Base-by-base conservation (phyloP, 306 rosid genomes). In the Gleditsia sinensis region DNA sequence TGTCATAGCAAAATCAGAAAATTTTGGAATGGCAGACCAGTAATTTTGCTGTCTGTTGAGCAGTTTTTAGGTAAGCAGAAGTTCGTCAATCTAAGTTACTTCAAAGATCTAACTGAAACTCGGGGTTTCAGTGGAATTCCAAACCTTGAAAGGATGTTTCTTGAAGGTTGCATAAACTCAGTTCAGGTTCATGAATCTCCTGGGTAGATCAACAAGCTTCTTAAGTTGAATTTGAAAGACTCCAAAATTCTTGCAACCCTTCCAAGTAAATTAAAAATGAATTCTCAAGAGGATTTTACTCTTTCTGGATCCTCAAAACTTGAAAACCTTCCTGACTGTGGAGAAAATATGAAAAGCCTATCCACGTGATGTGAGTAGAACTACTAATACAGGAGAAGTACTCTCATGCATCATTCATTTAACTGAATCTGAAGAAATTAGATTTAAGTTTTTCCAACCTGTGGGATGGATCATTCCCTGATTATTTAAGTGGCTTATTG, bases 1-100 rank as follows among this genome's bases (percentile, higher is more conserved):
- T 30, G 40, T n/a, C 19, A 2, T 6, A 58, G 64, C 20, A 49
- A 34, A 49, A 32, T 68, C 16, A 17, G 20, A 53, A 13, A 68
- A 68, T 60, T 68, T 48, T 68, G 60, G 73, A 68, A 30, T 49
- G 53, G 57, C 4, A 17, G 42, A 27, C 56, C 54, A 40, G 57
- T 67, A 67, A 67, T 46, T 17, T 33, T 42, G 3, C 16, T 39
- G n/a, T 48, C 17, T 48, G 54, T 48, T 58, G 12, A 58, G 14
- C 42, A 58, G 65, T 14, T 14, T 58, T 28, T 58, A 3, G 65
- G 23, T 3, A 12, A n/a, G 5, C 5, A 30, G 24, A 58, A n/a
- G 42, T 9, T 16, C 32, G 16, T 58, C 4, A 5, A 58, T 58
- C 39, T 56, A 7, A n/a, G 43, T 12, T 5, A 16, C 20, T 59